Conservation (phyloP, 169 alveolate genomes). For the Cryptosporidium felis region DNA sequence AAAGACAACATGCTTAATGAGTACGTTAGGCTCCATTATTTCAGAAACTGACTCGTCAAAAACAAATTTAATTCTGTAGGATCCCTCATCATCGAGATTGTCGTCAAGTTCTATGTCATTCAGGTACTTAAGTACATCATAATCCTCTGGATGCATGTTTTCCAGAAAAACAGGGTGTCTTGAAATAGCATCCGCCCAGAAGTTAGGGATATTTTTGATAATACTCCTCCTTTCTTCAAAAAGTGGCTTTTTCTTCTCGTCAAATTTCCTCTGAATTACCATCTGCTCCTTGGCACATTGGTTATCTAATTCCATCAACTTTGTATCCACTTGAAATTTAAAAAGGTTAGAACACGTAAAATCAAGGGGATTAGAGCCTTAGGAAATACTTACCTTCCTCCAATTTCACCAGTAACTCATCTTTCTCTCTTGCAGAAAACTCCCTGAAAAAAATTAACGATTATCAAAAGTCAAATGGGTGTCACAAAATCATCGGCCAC, state of each 20-base stretch:
- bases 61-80: constrained; percentile 83
- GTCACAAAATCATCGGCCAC: background rate
- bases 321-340: constrained; percentile 20
- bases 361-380: background rate
- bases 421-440: background rate
- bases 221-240: constrained; percentile 83
- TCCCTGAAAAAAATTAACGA: too few relatives aligned
- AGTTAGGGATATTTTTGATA: constrained; percentile 86
- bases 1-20: constrained; percentile 85
- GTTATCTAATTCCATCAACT: constrained; percentile 79
- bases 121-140: constrained; percentile 81
- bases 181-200: constrained; percentile 86
- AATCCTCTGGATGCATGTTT: constrained; percentile 85
- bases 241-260: constrained; percentile 85
- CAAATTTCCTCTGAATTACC: constrained; percentile 86
- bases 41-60: constrained; percentile 85
- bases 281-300: constrained; percentile 89
- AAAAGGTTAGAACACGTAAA: background rate
- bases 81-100: constrained; percentile 87
- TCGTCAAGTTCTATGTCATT: constrained; percentile 84
- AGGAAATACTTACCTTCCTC: constrained; percentile 41
- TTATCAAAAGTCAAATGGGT: too few relatives aligned
- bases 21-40: constrained; percentile 84
- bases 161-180: constrained; percentile 86
- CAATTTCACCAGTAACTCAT: constrained; percentile 5